phyloP scores from a whole-genome alignment of 768 basidiomycete genomes.

The Suillus subluteus region DNA sequence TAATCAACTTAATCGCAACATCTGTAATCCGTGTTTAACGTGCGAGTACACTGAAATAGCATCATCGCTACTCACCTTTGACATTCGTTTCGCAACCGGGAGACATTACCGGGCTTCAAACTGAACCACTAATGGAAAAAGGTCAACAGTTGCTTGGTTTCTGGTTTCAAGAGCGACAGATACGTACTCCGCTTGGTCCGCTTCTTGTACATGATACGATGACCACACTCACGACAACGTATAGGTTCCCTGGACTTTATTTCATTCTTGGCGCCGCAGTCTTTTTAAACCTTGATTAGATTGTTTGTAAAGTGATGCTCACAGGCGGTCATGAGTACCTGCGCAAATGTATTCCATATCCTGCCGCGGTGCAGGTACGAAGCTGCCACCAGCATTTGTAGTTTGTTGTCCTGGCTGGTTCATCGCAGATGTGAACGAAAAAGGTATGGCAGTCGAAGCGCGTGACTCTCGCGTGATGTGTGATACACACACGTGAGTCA shows the following conservation, averaged over 20 bases:
- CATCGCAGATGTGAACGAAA: conserved; percentile 32
- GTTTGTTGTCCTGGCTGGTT: conserved; percentile 40
- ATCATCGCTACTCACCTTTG: conserved; percentile 9
- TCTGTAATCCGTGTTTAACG: conserved; percentile 13
- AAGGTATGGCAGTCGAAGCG: conserved; percentile 12
- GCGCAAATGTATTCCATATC: conserved; percentile 90
- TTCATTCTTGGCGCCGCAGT: conserved; percentile 91
- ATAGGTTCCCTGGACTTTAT: conserved; percentile 92
- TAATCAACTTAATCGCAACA: conserved; percentile 10
- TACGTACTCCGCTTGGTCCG: conserved; percentile 88
- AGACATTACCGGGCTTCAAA: conserved; percentile 34
- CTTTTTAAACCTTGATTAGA: conserved; percentile 42
- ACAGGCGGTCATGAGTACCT: conserved; percentile 48
- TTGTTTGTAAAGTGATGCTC: conserved; percentile 9
- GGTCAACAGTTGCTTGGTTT: conserved; percentile 12
- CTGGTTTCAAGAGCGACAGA: neutral
- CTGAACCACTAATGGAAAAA: conserved; percentile 33
- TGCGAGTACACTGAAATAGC: conserved; percentile 2
- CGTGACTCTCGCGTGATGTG: conserved; percentile 23
- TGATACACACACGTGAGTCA: conserved; percentile 5
- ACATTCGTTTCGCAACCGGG: neutral
- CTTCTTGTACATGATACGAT: conserved; percentile 99
- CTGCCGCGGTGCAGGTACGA: conserved; percentile 44
- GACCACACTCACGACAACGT: conserved; percentile 94
- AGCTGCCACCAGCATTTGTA: conserved; percentile 35